Evolutionary conservation across 306 rosid genomes (phyloP), one percentile per base, ranked within the genome.

Genomic region (Fragaria nilgerrensis): DNA sequence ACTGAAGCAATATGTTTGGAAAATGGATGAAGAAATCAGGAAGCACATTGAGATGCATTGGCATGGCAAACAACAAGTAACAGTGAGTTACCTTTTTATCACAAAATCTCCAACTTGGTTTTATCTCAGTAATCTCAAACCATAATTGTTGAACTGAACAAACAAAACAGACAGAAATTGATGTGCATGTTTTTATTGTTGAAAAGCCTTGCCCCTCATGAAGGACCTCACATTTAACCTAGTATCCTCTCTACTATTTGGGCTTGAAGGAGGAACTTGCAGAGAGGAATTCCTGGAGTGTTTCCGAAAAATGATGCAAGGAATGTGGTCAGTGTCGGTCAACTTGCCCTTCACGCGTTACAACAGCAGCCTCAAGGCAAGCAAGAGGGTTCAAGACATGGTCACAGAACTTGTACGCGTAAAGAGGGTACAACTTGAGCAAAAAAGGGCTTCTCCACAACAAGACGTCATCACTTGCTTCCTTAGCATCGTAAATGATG

Each of bases 221-320:
- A 91, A 90, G 88, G 86, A 39, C 19, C 96, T 93, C 23, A 84
- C 98, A 1, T 93, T 93, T 86, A 82, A 91, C 86, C 79, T 91
- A 74, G 88, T 85, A 44, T 82, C 87, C 65, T 83, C 90, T 27
- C n/a, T n/a, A 43, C 80, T 93, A 32, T 91, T 93, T 52, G 92
- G 93, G 22, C 78, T 93, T 34, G 90, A 89, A 81, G 32, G n/a
- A 70, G 96, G 93, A 59, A 45, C 87, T 69, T 83, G 81, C n/a
- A 87, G 93, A 82, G 90, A 88, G 0, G 81, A 75, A 61, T 67
- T 87, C 32, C 34, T 85, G 44, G 37, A 17, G 16, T 77, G 75
- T 56, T 89, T 91, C 74, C 75, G 76, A 79, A 37, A 63, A 59
- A 79, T 93, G 92, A 75, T 88, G 1, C 70, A 52, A 37, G 97